phyloP scores from a whole-genome alignment of 129 eudicot genomes.

The Helichrysum umbraculigerum region DNA sequence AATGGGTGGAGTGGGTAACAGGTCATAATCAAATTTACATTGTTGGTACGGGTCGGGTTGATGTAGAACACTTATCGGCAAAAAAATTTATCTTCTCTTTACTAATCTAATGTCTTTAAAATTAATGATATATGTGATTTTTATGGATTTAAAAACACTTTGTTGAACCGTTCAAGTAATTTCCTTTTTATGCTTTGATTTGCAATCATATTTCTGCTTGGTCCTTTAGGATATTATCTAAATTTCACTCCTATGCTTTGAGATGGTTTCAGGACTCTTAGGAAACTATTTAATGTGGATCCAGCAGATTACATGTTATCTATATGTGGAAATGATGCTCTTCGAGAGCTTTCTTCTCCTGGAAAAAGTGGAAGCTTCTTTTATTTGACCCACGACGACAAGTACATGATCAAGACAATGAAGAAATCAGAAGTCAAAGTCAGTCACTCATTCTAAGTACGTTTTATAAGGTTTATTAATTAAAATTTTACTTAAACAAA shows the following conservation, averaged over 20 bases:
- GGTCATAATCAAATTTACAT: background rate
- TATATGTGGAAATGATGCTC: slow-evolving; percentile 93
- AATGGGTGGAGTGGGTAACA: background rate
- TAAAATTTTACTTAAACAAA: background rate
- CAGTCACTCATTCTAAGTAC: slow-evolving; percentile 26
- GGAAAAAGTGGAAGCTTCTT: slow-evolving; percentile 99
- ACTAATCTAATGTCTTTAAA: too few species aligned
- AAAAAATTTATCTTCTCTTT: too few species aligned
- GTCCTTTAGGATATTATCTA: background rate
- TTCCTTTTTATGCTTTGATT: background rate
- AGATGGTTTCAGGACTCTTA: slow-evolving; percentile 65
- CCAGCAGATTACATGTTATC: slow-evolving; percentile 98
- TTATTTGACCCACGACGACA: slow-evolving; percentile 86
- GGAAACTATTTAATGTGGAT: slow-evolving; percentile 86
- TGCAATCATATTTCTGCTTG: background rate
- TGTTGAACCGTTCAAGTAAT: background rate
- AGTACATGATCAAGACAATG: slow-evolving; percentile 96
- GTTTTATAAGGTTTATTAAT: background rate
- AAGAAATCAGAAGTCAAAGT: slow-evolving; percentile 91
- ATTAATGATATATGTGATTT: background rate
- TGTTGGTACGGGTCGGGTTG: background rate
- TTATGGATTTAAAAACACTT: too few species aligned
- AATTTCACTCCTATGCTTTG: background rate
- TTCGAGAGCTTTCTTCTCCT: slow-evolving; percentile 94
- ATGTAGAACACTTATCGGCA: too few species aligned